Base-by-base conservation (phyloP, 2,329 filamentous ascomycete species). In the Dactylellina drechsleri region DNA sequence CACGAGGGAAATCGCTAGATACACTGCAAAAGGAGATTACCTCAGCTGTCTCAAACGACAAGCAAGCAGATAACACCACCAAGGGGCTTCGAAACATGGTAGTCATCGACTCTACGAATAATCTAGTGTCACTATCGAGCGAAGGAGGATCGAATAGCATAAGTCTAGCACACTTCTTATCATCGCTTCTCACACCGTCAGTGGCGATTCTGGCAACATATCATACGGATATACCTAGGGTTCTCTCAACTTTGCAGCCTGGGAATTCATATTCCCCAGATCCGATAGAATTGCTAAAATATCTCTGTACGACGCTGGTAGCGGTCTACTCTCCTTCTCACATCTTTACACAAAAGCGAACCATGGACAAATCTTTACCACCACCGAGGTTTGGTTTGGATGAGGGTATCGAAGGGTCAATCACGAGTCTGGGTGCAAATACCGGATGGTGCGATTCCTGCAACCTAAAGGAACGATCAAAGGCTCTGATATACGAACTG, bases 241-340 rank as follows among this genome's bases (percentile, higher is more conserved):
- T 83, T 64, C 82, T 80, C 3, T 77, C 81, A 13, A 23, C 66
- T n/a, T 77, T 81, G 12, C 31, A 36, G 6, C 77, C 79, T 36
- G 78, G 79, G 56, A 82, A 82, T 81, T 31, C 82, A 68, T 41
- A 80, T 81, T 83, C 87, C 16, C 92, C 93, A 0, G 83, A 88
- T 28, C 88, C 92, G 0, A 85, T 96, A 12, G 89, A 89, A 0
- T 84, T 93, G 0, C 85, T 98, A 20, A 87, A 86, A 53, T 96
- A 96, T 82, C 88, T 97, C 70, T 92, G 93, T n/a, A 99, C 95
- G 2, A 90, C 92, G 2, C 87, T 98, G 62, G 85, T 98, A 72
- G 89, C 87, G 3, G 85, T 91, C 0, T 88, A 90, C 45, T 91
- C 89, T 13, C 86, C 97, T 45, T 84, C 88, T 6, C 92, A 97